phyloP scores from a whole-genome alignment of 345 rosid genomes.

The Salix purpurea region DNA sequence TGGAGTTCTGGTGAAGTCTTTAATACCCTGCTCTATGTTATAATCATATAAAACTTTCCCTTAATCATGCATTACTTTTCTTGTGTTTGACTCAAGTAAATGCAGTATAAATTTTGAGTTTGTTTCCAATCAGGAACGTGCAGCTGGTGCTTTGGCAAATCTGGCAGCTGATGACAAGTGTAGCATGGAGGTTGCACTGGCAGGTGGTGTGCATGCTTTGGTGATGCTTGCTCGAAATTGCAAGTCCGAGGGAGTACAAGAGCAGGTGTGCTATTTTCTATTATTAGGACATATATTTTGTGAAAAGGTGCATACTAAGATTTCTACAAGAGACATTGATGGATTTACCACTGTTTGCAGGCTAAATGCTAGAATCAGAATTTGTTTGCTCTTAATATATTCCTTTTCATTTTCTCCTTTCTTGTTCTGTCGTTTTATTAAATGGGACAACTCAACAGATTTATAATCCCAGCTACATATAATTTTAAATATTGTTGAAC shows the following conservation, averaged over 20 bases:
- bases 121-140: conserved; percentile 34
- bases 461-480: background rate
- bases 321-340: background rate
- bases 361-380: background rate
- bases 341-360: background rate
- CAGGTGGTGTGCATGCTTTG: conserved; percentile 32
- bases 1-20: conserved; percentile 29
- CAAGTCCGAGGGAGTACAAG: conserved; percentile 37
- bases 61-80: background rate
- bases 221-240: conserved; percentile 33
- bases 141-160: conserved; percentile 45
- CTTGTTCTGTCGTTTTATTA: background rate
- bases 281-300: background rate
- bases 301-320: background rate
- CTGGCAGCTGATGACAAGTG: conserved; percentile 42
- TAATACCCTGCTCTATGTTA: background rate
- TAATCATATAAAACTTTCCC: background rate
- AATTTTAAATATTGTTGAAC: background rate
- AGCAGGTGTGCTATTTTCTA: conserved; percentile 27
- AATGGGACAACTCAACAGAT: background rate
- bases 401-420: background rate
- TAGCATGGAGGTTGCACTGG: conserved; percentile 29
- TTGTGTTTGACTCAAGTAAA: background rate
- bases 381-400: background rate
- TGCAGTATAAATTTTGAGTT: background rate